Percentiles rank a stretch among this genome's conserved stretches.
Conservation (phyloP, 2,329 filamentous ascomycete species). For the Tolypocladium paradoxum region DNA sequence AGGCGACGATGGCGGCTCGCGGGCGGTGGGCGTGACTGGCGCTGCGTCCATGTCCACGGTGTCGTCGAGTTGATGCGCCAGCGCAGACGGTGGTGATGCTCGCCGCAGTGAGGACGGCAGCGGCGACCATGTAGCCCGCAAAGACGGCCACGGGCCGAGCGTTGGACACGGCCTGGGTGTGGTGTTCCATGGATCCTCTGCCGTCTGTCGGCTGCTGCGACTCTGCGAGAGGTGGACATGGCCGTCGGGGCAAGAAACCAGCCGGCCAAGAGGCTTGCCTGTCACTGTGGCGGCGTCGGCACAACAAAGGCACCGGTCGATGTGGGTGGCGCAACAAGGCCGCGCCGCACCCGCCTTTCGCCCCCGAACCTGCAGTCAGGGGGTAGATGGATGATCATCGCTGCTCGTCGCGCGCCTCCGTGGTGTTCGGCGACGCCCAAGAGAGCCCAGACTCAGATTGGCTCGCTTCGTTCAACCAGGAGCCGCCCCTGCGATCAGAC, state of each 20-base stretch:
- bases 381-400: too few species aligned
- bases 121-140: constrained; percentile 10
- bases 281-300: neutral
- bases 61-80: neutral
- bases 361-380: too few species aligned
- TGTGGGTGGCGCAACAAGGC: neutral
- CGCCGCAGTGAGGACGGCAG: constrained; percentile 6
- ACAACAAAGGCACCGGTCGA: neutral
- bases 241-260: neutral
- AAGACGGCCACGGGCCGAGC: constrained; percentile 11
- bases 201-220: too few species aligned
- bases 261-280: neutral
- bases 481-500: too few species aligned
- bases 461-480: too few species aligned
- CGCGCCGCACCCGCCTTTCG: too few species aligned
- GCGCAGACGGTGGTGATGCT: constrained; percentile 9
- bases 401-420: too few species aligned
- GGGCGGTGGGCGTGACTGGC: too few species aligned
- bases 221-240: too few species aligned
- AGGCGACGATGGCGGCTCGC: constrained; percentile 6
- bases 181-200: neutral
- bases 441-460: too few species aligned
- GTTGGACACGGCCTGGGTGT: constrained; percentile 7
- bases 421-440: too few species aligned
- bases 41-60: too few species aligned